Base-by-base conservation (phyloP, 2,329 filamentous ascomycete genomes). In the Ophiocordyceps camponoti-floridani region DNA sequence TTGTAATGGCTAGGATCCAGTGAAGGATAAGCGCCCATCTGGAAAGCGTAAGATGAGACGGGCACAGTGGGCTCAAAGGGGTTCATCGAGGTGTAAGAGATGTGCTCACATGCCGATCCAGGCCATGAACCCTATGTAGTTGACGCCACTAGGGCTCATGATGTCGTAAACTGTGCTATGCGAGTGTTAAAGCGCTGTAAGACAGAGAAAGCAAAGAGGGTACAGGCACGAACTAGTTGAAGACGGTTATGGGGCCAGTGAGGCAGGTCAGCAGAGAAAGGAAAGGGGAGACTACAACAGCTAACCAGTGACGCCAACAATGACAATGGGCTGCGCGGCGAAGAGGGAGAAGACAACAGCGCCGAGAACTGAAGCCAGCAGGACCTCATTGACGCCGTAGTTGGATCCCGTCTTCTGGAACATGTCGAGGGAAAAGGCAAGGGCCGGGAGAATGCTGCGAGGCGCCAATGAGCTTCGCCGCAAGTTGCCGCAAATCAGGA, bases 391-490 rank as follows among this genome's bases (percentile, higher is more conserved):
- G 47, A 94, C 86, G 43, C 87, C 86, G 55, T 86, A 94, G 52
- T 83, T 82, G 62, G 81, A 82, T 48, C 80, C 68, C 0, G 85
- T 94, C 62, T 88, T 89, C 48, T 80, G 82, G 57, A 93, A 91
- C 87, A 94, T 94, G 62, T 94, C 86, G 44, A 94, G 70, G 1
- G 84, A 91, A 63, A 94, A 94, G 42, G 87, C 87, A 47, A 94
- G 64, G 1, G 87, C 86, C 1, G 87, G 86, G 12, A 94, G 64
- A 55, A 94, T 91, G 64, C 84, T 91, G 55, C 44, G 45, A 44
- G 13, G 33, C 9, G 7, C 2, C 2, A 19, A 41, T n/a, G 26
- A 42, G 4, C 31, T 26, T 18, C 7, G 38, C 12, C n/a, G 41
- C n/a, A 43, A 19, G 14, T 28, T 28, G 13, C 7, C 40, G 18